These are phyloP conservation scores for Pilobolus umbonatus DNA, from an alignment of 192 early-diverging fungal genomes.

Conservation along the genomic window DNA sequence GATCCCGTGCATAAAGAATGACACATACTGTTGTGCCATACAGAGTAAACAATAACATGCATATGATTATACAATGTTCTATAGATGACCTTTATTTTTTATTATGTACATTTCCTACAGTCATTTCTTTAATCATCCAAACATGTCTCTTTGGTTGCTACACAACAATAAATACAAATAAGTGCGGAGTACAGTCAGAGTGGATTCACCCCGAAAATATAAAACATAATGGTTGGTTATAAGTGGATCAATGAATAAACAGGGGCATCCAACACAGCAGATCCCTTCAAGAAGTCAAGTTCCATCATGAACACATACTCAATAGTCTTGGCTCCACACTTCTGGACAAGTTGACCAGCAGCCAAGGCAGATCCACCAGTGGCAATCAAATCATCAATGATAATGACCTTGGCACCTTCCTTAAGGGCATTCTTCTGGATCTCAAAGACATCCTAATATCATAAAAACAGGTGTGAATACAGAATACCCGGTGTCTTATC, in stretches of 20 bases:
- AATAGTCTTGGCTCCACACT: slow-evolving; percentile 67
- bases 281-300: slow-evolving; percentile 81
- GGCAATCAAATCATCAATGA: slow-evolving; percentile 96
- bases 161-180: too few relatives aligned
- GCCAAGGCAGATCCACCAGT: slow-evolving; percentile 50
- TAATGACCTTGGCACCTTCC: slow-evolving; percentile 78
- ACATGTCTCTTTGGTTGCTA: too few relatives aligned
- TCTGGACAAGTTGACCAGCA: slow-evolving; percentile 63
- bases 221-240: too few relatives aligned
- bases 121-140: too few relatives aligned
- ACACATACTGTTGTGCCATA: too few relatives aligned
- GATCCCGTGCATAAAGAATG: too few relatives aligned
- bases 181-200: too few relatives aligned
- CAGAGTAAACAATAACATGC: too few relatives aligned
- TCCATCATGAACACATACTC: slow-evolving; percentile 93
- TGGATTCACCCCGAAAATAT: too few relatives aligned
- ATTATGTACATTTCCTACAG: too few relatives aligned
- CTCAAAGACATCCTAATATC: slow-evolving; percentile 81
- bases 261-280: slow-evolving; percentile 72
- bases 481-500: background rate
- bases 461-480: background rate
- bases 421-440: slow-evolving; percentile 79
- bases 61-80: too few relatives aligned
- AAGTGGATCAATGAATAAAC: slow-evolving; percentile 81
- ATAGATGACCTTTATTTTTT: too few relatives aligned